phyloP scores from a whole-genome alignment of 1,284 basidiomycete genomes.

The Ustilago hordei region DNA sequence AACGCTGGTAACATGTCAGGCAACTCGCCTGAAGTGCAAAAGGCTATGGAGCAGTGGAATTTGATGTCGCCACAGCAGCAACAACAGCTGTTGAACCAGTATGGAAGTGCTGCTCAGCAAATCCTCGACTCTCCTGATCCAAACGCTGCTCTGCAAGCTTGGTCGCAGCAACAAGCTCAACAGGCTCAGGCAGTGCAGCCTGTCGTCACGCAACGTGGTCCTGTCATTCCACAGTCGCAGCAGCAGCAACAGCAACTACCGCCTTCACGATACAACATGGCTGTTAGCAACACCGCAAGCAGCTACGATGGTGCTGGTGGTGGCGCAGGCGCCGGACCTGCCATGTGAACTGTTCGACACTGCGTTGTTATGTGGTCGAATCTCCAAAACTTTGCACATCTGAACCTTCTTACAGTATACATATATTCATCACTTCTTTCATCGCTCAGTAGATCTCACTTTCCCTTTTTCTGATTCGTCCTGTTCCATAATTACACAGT shows the following conservation, averaged over 20 bases:
- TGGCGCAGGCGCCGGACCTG: constrained; percentile 1
- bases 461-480: no score
- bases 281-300: not conserved
- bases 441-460: no score
- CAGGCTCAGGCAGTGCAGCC: not conserved
- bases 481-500: no score
- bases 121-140: constrained; percentile 37
- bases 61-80: constrained; percentile 35
- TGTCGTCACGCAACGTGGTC: constrained; percentile 1
- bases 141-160: constrained; percentile 30
- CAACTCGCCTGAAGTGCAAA: constrained; percentile 26
- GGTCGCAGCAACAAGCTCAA: constrained; percentile 13
- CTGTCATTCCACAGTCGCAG: not conserved
- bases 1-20: constrained; percentile 12
- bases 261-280: not conserved
- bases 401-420: no score
- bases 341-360: not conserved
- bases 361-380: not conserved
- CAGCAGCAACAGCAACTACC: constrained; percentile 12
- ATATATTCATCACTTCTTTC: no score
- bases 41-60: constrained; percentile 36
- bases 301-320: constrained; percentile 1
- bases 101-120: constrained; percentile 22
- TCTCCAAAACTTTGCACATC: no score
- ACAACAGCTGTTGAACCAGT: constrained; percentile 33